Evolutionary conservation across 192 early-diverging fungal species (phyloP).

Genomic region (Umbelopsis vinacea): DNA sequence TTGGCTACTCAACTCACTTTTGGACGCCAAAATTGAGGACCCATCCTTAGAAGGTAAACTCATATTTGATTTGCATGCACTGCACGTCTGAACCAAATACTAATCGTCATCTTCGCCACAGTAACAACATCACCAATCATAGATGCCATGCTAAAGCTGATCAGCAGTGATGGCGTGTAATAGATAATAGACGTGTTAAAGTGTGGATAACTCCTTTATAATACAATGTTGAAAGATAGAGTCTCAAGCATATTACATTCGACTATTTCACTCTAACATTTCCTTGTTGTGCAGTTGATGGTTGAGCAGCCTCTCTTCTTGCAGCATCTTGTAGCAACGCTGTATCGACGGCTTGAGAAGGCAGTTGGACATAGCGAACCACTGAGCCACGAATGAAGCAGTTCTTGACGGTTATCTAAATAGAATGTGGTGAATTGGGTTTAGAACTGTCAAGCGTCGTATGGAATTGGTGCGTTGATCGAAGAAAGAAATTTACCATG

Average conservation of each 20-base stretch:
- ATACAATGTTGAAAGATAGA: slow-evolving; percentile 11
- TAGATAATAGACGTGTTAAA: background rate
- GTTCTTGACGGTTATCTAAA: slow-evolving; percentile 93
- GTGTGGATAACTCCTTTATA: background rate
- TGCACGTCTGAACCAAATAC: background rate
- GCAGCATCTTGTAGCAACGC: slow-evolving; percentile 97
- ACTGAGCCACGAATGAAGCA: slow-evolving; percentile 99
- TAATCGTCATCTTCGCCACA: background rate
- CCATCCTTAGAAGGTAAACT: slow-evolving; percentile 56
- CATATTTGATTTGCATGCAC: background rate
- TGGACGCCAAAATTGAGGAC: slow-evolving; percentile 75
- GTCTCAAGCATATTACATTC: background rate
- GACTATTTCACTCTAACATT: slow-evolving; percentile 45
- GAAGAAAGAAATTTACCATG: slow-evolving; percentile 68
- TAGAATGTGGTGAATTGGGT: background rate
- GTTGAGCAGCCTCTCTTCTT: slow-evolving; percentile 83
- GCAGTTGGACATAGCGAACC: slow-evolving; percentile 94
- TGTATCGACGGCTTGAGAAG: slow-evolving; percentile 88
- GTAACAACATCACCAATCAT: slow-evolving; percentile 13
- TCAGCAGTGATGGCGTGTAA: slow-evolving; percentile 12
- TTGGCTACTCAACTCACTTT: slow-evolving; percentile 66
- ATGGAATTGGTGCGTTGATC: background rate
- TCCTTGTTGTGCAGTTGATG: slow-evolving; percentile 46
- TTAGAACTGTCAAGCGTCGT: background rate
- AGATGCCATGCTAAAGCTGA: slow-evolving; percentile 8